Base-by-base conservation (phyloP, 2,329 filamentous ascomycete species). In the Fonsecaea erecta region DNA sequence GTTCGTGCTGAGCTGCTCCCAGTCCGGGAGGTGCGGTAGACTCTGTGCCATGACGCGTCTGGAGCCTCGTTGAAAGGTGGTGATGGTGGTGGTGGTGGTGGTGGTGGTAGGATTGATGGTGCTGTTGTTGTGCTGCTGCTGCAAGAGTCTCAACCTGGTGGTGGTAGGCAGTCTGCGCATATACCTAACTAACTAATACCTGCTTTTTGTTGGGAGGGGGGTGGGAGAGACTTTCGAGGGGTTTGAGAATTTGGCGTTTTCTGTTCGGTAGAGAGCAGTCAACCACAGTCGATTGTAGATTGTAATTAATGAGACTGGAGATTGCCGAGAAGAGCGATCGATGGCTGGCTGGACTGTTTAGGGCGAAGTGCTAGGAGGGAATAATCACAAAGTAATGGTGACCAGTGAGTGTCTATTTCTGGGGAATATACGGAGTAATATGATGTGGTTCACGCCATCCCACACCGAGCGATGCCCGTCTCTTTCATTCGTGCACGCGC, bases 1-100 rank as follows among this genome's bases (percentile, higher is more conserved):
- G 14, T 85, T 82, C 21, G 90, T 85, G 74, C 91, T 94, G 61
- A 98, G 83, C 66, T 90, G 87, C 77, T 94, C 88, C 57, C 96
- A 85, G 66, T 90, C 87, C 3, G 88, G 88, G 14, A 98, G 83
- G 18, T 84, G 77, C 30, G 86, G 83, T 6, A 93, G 82, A 68
- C 85, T 82, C 37, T 82, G 79, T 63, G 86, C 83, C 88, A 90
- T 91, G 14, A 24, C 58, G 46, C 46, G 26, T 55, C 18, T 58
- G n/a, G 43, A 16, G 40, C 24, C 12, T 46, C 51, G n/a, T n/a
- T n/a, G 34, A 43, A 28, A 53, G 14, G 34, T 37, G 21, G 43
- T n/a, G 9, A 18, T 52, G 28, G 55, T 32, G 48, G 18, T 60
- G 40, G n/a, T n/a, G 14, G 34, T 37, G 21, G 43, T n/a, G 9